Percentiles rank a stretch among this genome's conserved stretches.
These are phyloP conservation scores for Globisporangium emineosum DNA, from an alignment of 352 stramenopile genomes.

Conservation along the genomic window DNA sequence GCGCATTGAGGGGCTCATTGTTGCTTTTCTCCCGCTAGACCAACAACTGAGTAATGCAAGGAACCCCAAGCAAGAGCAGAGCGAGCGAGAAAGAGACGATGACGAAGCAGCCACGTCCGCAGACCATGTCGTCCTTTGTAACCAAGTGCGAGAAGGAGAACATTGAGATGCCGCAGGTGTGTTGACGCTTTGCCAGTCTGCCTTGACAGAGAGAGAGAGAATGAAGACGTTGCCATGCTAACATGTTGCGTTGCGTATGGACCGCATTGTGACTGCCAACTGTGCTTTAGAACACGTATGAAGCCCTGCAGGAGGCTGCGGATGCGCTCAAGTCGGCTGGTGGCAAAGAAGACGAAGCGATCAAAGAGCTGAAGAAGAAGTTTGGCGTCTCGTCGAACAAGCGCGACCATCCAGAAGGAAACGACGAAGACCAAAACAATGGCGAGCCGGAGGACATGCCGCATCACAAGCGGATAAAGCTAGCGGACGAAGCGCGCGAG, in stretches of 20 bases:
- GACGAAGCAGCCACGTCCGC: slow-evolving; percentile 27
- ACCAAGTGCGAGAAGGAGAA: slow-evolving; percentile 41
- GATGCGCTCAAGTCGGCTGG: slow-evolving; percentile 27
- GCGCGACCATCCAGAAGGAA: slow-evolving; percentile 9
- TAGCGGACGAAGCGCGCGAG: slow-evolving; percentile 55
- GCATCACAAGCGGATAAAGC: slow-evolving; percentile 48
- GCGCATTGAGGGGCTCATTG: background rate
- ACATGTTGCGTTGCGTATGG: background rate
- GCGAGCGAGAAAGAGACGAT: slow-evolving; percentile 6
- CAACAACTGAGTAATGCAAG: background rate
- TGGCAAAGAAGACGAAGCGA: slow-evolving; percentile 34
- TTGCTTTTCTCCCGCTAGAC: slow-evolving; percentile 1
- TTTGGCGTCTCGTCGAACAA: slow-evolving; percentile 27
- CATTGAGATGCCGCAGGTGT: slow-evolving; percentile 30
- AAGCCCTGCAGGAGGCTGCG: slow-evolving; percentile 31
- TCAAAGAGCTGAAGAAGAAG: slow-evolving; percentile 32
- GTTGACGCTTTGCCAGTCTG: background rate
- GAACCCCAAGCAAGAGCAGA: slow-evolving; percentile 1
- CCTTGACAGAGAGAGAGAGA: background rate
- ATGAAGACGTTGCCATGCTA: background rate
- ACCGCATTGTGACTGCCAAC: background rate
- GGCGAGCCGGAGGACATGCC: slow-evolving; percentile 33
- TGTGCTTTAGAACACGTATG: slow-evolving; percentile 30
- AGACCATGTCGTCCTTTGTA: slow-evolving; percentile 29
- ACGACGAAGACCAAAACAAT: slow-evolving; percentile 13